Evolutionary conservation across 2,329 filamentous ascomycete species (phyloP), one percentile per base, ranked within the genome.

Genomic region (Harringtonia aguacate): DNA sequence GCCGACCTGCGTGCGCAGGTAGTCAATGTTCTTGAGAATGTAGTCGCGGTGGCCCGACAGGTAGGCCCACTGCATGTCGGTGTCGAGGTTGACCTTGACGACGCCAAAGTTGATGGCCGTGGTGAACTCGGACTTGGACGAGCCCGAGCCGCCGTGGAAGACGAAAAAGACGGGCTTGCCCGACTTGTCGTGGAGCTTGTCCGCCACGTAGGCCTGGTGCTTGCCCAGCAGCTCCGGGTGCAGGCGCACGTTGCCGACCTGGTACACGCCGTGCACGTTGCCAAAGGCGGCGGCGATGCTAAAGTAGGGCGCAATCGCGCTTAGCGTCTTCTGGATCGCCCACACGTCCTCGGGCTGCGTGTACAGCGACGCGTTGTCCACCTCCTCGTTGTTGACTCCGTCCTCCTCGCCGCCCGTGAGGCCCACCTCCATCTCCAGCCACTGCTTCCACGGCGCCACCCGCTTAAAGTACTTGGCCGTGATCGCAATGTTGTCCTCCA

Each of bases 61-160:
- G 77, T 97, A 98, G 48, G 90, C 89, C 67, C 81, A 94, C 75
- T 97, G 90, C 69, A 97, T 78, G 63, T 98, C 92, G 41, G 92
- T 98, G 70, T 98, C 92, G 58, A 98, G 75, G 75, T 98, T 98
- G 70, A 98, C 92, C 83, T 98, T 98, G 73, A 95, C 84, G 56
- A 98, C 90, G 75, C 92, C 92, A 68, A 90, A 84, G 62, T 72
- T 70, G 67, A 95, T 95, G 61, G 89, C 90, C 57, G 87, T 79
- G 52, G 73, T 75, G 77, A 85, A 98, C 72, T 98, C 92, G 56
- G 86, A 68, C 75, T 95, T 94, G 64, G 77, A 75, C 53, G 86
- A 94, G 55, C 92, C 92, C 52, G 86, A 94, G 58, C 92, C 92
- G 60, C 92, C 92, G 77, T 98, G 92, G 84, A 98, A 98, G 66